Conservation (phyloP, 805 yeast genomes). For the Candida sithepensis region DNA sequence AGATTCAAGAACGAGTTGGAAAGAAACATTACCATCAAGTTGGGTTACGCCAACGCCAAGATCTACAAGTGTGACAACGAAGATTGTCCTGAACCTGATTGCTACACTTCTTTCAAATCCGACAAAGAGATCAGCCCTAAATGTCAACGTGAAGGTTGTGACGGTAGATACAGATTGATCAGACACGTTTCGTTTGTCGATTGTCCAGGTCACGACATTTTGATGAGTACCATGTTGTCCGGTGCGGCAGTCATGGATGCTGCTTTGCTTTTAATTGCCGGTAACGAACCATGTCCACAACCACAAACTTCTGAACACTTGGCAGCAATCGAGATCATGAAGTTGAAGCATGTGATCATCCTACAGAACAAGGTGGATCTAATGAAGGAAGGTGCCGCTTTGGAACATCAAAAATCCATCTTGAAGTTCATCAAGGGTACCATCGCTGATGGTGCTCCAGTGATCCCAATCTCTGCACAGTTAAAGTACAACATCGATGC, state of each 20-base stretch:
- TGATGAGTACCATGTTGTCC: conserved; percentile 99
- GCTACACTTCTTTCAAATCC: conserved; percentile 91
- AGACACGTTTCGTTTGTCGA: conserved; percentile 99
- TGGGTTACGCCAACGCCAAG: conserved; percentile 98
- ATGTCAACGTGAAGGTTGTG: conserved; percentile 83
- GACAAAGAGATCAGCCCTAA: conserved; percentile 94
- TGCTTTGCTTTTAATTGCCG: conserved; percentile 91
- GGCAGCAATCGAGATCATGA: conserved; percentile 99
- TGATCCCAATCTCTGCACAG: conserved; percentile 98
- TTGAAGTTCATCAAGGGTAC: conserved; percentile 94
- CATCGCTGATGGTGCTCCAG: conserved; percentile 98
- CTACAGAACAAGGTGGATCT: conserved; percentile 97
- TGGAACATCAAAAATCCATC: conserved; percentile 92
- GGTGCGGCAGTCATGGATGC: conserved; percentile 99
- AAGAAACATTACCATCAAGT: conserved; percentile 96
- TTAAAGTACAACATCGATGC: conserved; percentile 98
- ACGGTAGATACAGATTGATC: conserved; percentile 82
- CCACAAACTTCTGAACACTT: conserved; percentile 99
- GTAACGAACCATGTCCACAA: conserved; percentile 99
- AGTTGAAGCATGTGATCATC: conserved; percentile 91
- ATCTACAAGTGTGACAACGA: conserved; percentile 89
- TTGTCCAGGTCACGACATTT: conserved; percentile 99
- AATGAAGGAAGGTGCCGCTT: conserved; percentile 95
- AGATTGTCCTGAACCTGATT: conserved; percentile 87
- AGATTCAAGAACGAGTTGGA: conserved; percentile 98